phyloP scores from a whole-genome alignment of 345 rosid species.

The Lumnitzera littorea region DNA sequence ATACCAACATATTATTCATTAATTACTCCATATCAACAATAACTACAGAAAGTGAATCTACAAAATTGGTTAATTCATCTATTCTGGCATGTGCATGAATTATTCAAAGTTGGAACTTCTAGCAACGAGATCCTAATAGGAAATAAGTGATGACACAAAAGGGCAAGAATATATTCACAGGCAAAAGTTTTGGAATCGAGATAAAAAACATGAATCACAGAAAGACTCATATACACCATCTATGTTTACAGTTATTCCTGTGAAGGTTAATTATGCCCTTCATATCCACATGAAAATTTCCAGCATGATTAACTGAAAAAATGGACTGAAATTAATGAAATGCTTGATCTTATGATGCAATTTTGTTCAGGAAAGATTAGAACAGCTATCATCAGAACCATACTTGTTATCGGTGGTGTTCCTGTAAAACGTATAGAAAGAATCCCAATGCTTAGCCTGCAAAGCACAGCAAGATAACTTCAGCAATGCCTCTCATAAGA shows the following conservation, averaged over 20 bases:
- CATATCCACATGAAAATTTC: too few relatives aligned
- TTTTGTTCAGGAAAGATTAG: neutral
- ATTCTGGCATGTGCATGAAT: too few relatives aligned
- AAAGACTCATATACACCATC: too few relatives aligned
- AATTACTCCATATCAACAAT: slow-evolving; percentile 6
- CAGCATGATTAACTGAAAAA: neutral
- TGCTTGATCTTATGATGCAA: neutral
- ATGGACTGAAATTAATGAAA: neutral
- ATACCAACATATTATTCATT: neutral
- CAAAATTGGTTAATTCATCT: neutral
- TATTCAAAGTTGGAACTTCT: too few relatives aligned
- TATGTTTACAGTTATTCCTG: too few relatives aligned
- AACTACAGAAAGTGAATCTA: neutral
- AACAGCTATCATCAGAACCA: slow-evolving; percentile 16
- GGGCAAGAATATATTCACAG: too few relatives aligned
- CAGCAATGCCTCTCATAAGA: neutral
- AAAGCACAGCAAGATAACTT: slow-evolving; percentile 11
- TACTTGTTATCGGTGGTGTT: slow-evolving; percentile 95
- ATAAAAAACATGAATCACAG: too few relatives aligned
- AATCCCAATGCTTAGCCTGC: slow-evolving; percentile 95
- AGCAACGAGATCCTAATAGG: too few relatives aligned
- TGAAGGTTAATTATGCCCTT: too few relatives aligned
- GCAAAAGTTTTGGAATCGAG: too few relatives aligned
- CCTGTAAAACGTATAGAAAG: slow-evolving; percentile 79
- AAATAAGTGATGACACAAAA: too few relatives aligned